Conservation (phyloP, 495 filamentous ascomycete genomes). For the Penicillium bialowiezense region DNA sequence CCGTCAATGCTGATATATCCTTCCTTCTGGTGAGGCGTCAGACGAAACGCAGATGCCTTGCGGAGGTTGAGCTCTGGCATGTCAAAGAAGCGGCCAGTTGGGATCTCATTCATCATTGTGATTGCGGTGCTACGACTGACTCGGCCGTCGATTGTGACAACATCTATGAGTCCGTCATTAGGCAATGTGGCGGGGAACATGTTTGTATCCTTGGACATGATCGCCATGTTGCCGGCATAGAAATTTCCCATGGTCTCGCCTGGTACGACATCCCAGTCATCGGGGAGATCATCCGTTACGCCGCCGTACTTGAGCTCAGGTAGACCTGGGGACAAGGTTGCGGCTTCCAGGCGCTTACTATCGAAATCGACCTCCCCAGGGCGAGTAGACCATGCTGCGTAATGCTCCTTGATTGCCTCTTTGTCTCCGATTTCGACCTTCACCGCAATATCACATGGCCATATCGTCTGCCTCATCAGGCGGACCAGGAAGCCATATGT, state of each 20-base stretch:
- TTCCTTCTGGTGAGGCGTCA: constrained; percentile 65
- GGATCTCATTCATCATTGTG: constrained; percentile 64
- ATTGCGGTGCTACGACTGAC: constrained; percentile 62
- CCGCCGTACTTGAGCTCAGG: constrained; percentile 78
- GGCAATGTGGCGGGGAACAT: constrained; percentile 88
- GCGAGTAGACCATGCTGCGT: constrained; percentile 49
- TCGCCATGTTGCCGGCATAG: constrained; percentile 92
- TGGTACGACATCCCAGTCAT: constrained; percentile 68
- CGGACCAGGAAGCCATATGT: constrained; percentile 76
- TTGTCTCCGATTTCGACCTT: constrained; percentile 81
- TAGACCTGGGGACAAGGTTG: constrained; percentile 48
- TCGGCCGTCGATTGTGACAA: constrained; percentile 76
- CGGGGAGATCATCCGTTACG: constrained; percentile 69
- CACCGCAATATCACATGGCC: constrained; percentile 85
- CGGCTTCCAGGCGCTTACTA: constrained; percentile 20
- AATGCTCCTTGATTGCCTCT: constrained; percentile 68
- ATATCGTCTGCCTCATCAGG: constrained; percentile 67
- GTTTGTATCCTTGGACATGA: constrained; percentile 80
- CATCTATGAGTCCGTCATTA: constrained; percentile 80
- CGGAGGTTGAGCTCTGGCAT: constrained; percentile 71
- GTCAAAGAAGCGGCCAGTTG: constrained; percentile 73
- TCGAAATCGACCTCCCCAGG: constrained; percentile 18
- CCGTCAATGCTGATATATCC: constrained; percentile 96
- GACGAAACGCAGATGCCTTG: constrained; percentile 79
- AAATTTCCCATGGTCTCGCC: constrained; percentile 84